These are phyloP conservation scores for Barnettozyma vustinii DNA, from an alignment of 805 yeast species.

Conservation along the genomic window DNA sequence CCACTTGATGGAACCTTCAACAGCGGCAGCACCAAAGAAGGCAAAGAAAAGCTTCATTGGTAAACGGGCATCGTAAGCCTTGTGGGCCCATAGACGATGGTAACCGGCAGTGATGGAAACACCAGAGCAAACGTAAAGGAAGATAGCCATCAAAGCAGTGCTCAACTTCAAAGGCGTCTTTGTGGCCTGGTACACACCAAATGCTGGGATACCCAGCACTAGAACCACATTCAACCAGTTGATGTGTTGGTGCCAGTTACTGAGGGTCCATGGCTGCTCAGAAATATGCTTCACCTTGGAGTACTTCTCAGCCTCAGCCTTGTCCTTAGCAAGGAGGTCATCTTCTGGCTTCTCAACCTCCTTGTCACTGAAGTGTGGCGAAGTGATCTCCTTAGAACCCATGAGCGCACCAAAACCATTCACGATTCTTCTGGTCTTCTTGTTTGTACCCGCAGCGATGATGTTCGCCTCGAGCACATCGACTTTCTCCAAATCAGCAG, in stretches of 20 bases:
- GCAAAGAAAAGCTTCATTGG: constrained; percentile 65
- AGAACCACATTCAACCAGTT: constrained; percentile 73
- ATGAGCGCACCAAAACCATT: constrained; percentile 76
- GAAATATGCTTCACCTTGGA: constrained; percentile 50
- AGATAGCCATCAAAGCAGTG: constrained; percentile 29
- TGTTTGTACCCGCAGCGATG: constrained; percentile 78
- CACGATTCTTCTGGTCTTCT: constrained; percentile 62
- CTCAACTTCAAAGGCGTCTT: constrained; percentile 39
- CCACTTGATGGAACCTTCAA: constrained; percentile 85
- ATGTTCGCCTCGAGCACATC: constrained; percentile 71
- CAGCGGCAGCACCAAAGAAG: constrained; percentile 74
- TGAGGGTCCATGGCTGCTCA: constrained; percentile 71
- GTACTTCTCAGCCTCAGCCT: constrained; percentile 35
- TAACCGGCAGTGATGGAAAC: constrained; percentile 80
- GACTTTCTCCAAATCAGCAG: constrained; percentile 28
- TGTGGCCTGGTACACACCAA: constrained; percentile 44
- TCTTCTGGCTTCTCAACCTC: constrained; percentile 40
- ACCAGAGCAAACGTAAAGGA: constrained; percentile 57
- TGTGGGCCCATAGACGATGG: constrained; percentile 76
- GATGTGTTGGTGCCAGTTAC: constrained; percentile 69
- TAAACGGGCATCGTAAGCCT: constrained; percentile 57
- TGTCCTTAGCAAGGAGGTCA: constrained; percentile 39
- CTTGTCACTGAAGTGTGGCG: constrained; percentile 56
- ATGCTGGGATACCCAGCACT: constrained; percentile 54
- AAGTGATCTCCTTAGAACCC: constrained; percentile 75